Conservation (phyloP, 331 rosid genomes). For the Telfairia occidentalis region DNA sequence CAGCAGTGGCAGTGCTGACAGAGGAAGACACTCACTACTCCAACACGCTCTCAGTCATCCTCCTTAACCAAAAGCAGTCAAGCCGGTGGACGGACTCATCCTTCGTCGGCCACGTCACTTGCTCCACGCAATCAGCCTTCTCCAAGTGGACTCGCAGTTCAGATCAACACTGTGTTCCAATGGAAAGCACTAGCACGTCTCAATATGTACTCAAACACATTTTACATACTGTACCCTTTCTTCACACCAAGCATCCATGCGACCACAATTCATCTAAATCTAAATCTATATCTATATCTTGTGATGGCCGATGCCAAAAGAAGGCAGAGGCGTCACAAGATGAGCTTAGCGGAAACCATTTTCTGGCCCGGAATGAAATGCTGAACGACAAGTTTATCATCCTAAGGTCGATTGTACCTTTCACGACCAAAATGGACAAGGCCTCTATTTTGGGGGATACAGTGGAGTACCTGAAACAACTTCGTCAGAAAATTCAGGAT, state of each 20-base stretch:
- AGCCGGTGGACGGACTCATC: conserved; percentile 31
- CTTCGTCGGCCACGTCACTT: conserved; percentile 17
- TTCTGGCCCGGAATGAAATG: conserved; percentile 63
- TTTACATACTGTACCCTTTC: conserved; percentile 56
- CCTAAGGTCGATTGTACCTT: conserved; percentile 66
- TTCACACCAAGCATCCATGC: conserved; percentile 45
- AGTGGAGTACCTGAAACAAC: conserved; percentile 70
- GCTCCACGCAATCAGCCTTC: conserved; percentile 53
- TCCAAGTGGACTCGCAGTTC: conserved; percentile 37
- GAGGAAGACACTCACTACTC: conserved; percentile 76
- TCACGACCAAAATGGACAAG: conserved; percentile 90
- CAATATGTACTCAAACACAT: conserved; percentile 71
- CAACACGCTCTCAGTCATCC: conserved; percentile 59
- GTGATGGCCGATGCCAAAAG: conserved; percentile 34
- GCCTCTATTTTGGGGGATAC: conserved; percentile 89
- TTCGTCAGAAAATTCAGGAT: conserved; percentile 60
- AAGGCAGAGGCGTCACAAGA: conserved; percentile 67
- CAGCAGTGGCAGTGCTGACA: conserved; percentile 50
- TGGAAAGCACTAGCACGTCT: conserved; percentile 19
- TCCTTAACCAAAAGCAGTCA: conserved; percentile 31
- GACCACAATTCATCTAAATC: conserved; percentile 32
- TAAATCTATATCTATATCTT: too few relatives aligned
- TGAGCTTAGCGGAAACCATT: conserved; percentile 74
- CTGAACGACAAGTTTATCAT: conserved; percentile 79
- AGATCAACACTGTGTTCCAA: conserved; percentile 16